phyloP scores from a whole-genome alignment of 768 basidiomycete species.

The Suillus hirtellus region DNA sequence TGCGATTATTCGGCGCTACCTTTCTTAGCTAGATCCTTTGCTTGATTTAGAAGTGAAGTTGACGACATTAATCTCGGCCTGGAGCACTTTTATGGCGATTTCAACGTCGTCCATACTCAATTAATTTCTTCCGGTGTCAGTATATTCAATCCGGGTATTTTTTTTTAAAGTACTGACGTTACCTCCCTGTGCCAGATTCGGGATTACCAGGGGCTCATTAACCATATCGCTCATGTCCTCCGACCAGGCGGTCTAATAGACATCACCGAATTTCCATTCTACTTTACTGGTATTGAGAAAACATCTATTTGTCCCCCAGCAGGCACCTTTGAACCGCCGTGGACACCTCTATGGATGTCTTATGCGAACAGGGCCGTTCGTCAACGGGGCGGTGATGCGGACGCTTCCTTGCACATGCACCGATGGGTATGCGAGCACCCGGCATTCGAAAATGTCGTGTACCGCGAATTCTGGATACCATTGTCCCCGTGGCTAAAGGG shows the following conservation, averaged over 20 bases:
- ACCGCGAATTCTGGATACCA: conserved; percentile 64
- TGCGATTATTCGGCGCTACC: conserved; percentile 6
- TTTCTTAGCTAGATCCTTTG: conserved; percentile 10
- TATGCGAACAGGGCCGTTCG: conserved; percentile 53
- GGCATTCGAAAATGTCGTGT: conserved; percentile 58
- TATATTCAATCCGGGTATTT: conserved; percentile 11
- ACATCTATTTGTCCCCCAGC: conserved; percentile 43
- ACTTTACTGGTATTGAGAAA: conserved; percentile 55
- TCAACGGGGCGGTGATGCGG: conserved; percentile 58
- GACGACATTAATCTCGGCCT: conserved; percentile 85
- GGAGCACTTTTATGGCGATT: conserved; percentile 78
- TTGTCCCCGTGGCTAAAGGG: conserved; percentile 49
- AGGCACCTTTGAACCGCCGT: conserved; percentile 49
- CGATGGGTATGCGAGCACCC: conserved; percentile 56
- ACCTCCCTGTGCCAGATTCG: conserved; percentile 51
- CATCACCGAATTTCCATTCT: conserved; percentile 69
- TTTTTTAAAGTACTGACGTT: conserved; percentile 14
- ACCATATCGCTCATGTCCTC: conserved; percentile 66
- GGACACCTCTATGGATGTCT: conserved; percentile 64
- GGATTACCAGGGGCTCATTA: conserved; percentile 62
- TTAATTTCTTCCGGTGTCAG: conserved; percentile 74
- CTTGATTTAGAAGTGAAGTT: conserved; percentile 63
- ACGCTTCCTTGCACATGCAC: conserved; percentile 58
- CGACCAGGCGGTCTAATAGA: conserved; percentile 71
- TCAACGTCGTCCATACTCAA: conserved; percentile 73